Evolutionary conservation across 2,329 filamentous ascomycete species (phyloP).

Genomic region (Metarhizium album): DNA sequence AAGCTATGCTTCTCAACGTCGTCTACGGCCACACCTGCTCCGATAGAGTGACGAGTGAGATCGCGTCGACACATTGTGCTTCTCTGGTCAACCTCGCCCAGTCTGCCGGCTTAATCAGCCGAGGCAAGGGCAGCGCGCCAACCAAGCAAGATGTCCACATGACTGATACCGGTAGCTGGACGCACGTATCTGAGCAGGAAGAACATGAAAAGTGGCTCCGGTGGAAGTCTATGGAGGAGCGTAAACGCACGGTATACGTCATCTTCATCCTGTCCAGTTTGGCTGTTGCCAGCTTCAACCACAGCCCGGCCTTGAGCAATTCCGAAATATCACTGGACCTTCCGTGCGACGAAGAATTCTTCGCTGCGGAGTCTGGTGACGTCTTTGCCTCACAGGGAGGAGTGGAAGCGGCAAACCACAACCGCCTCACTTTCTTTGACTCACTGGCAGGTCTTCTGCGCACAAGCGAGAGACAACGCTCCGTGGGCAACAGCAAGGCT

Average conservation of each 20-base stretch:
- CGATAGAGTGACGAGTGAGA: conserved; percentile 82
- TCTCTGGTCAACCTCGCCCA: conserved; percentile 84
- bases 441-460: conserved; percentile 73
- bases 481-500: conserved; percentile 17
- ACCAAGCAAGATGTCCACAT: conserved; percentile 43
- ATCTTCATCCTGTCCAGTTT: conserved; percentile 89
- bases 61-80: conserved; percentile 84
- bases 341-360: conserved; percentile 88
- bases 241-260: conserved; percentile 83
- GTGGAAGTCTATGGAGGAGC: conserved; percentile 83
- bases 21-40: conserved; percentile 93
- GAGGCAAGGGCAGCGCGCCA: conserved; percentile 8
- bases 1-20: conserved; percentile 93
- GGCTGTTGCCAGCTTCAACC: conserved; percentile 85
- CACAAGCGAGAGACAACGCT: conserved; percentile 53
- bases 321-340: conserved; percentile 85
- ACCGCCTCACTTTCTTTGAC: conserved; percentile 66
- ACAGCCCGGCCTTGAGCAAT: conserved; percentile 81
- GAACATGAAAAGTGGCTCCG: conserved; percentile 60
- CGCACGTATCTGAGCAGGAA: conserved; percentile 33
- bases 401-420: conserved; percentile 54
- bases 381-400: conserved; percentile 73
- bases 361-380: conserved; percentile 72
- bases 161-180: conserved; percentile 41
- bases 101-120: conserved; percentile 61